phyloP scores from a whole-genome alignment of 2,329 filamentous ascomycete genomes.

The Calonectria pauciramosa region DNA sequence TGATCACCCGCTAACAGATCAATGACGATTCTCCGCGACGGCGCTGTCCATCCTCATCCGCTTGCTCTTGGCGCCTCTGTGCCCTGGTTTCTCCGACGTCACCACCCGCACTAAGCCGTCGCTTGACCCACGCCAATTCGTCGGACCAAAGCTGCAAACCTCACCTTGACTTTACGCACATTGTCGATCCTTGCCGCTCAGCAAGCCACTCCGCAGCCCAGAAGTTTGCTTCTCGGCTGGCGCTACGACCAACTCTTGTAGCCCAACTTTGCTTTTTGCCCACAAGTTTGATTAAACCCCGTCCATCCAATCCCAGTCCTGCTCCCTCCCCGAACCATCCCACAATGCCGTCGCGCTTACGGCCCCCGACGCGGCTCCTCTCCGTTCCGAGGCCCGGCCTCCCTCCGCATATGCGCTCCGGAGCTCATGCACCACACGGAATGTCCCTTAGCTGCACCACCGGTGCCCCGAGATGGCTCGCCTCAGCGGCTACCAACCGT shows the following conservation, averaged over 20 bases:
- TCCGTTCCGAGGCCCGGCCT: conserved; percentile 21
- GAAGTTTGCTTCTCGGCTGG: not conserved
- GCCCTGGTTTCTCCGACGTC: conserved; percentile 15
- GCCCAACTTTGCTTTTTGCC: not conserved
- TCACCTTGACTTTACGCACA: not conserved
- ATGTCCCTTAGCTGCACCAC: not conserved
- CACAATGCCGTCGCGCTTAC: conserved; percentile 20
- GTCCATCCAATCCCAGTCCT: not conserved
- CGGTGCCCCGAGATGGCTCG: conserved; percentile 24
- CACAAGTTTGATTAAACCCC: not conserved
- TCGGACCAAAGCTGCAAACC: not conserved
- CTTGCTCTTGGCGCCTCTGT: not conserved
- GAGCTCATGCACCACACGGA: conserved; percentile 20
- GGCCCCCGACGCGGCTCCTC: not conserved
- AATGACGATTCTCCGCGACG: conserved; percentile 9
- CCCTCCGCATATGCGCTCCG: conserved; percentile 33
- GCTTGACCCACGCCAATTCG: not conserved
- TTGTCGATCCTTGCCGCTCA: not conserved
- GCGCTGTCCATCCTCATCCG: conserved; percentile 1
- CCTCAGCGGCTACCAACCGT: conserved; percentile 1
- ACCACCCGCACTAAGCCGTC: conserved; percentile 14
- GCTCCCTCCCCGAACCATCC: not conserved
- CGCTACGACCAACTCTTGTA: not conserved
- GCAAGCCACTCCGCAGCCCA: not conserved
- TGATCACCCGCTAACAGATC: not conserved